A percentile compares a stretch with the other conserved stretches of the same genome.
Evolutionary conservation across 352 stramenopile species (phyloP).

Genomic region (Pythium vanterpoolii): DNA sequence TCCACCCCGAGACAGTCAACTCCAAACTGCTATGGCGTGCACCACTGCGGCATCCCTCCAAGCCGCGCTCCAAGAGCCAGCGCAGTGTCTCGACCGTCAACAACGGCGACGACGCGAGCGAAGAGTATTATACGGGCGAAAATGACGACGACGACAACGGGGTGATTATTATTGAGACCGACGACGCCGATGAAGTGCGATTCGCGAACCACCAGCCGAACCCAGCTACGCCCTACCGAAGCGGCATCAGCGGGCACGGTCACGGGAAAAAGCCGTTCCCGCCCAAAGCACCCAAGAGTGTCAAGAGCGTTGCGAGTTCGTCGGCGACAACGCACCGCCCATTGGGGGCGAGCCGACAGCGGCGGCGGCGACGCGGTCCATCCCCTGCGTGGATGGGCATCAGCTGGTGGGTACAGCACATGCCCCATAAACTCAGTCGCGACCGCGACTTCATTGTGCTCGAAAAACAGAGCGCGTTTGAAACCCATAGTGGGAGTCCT

Average conservation of each 20-base stretch:
- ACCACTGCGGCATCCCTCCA: background rate
- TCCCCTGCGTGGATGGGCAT: conserved; percentile 19
- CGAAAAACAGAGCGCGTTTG: conserved; percentile 20
- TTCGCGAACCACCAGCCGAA: background rate
- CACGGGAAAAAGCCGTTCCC: background rate
- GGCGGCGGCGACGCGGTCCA: background rate
- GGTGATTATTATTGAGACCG: conserved; percentile 3
- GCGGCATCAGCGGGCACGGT: background rate
- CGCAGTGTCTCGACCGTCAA: background rate
- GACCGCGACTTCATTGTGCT: conserved; percentile 25
- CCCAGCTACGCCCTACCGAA: too few species aligned
- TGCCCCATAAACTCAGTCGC: conserved; percentile 23
- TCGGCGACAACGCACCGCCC: background rate
- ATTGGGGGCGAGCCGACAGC: background rate
- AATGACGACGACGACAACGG: conserved; percentile 5
- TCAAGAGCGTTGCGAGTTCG: conserved; percentile 4
- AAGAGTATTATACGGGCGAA: background rate
- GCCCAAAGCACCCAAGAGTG: background rate
- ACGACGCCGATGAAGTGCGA: conserved; percentile 3
- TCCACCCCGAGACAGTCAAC: conserved; percentile 23
- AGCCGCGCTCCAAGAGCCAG: background rate
- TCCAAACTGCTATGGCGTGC: conserved; percentile 20
- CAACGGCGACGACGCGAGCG: background rate
- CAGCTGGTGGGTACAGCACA: conserved; percentile 30
- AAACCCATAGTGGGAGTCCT: background rate